These are phyloP conservation scores for Penicillium paxilli DNA, from an alignment of 495 filamentous ascomycete genomes.

Conservation along the genomic window DNA sequence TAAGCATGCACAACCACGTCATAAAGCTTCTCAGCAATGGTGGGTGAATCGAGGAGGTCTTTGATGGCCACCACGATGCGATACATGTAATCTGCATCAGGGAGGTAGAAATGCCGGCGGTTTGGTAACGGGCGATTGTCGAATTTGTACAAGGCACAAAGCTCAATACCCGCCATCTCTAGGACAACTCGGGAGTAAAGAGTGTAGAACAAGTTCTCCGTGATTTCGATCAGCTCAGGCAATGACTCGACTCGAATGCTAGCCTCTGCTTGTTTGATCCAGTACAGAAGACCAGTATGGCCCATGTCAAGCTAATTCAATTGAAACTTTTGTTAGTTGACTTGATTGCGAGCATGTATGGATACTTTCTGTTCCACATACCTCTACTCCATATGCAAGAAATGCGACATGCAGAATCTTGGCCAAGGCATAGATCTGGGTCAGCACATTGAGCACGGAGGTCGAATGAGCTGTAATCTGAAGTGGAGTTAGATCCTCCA, in stretches of 20 bases:
- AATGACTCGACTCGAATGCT: slow-evolving; percentile 25
- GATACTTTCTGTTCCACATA: slow-evolving; percentile 13
- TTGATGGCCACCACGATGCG: slow-evolving; percentile 35
- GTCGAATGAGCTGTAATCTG: slow-evolving; percentile 18
- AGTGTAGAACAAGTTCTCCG: slow-evolving; percentile 38
- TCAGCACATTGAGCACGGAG: slow-evolving; percentile 27
- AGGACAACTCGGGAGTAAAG: slow-evolving; percentile 37
- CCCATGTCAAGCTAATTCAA: slow-evolving; percentile 27
- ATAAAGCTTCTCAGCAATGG: slow-evolving; percentile 26
- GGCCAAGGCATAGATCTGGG: slow-evolving; percentile 35
- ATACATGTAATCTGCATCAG: slow-evolving; percentile 32
- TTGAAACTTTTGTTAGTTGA: not conserved
- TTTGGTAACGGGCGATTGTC: slow-evolving; percentile 12
- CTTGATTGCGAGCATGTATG: not conserved
- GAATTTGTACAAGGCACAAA: slow-evolving; percentile 30
- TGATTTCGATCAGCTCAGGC: slow-evolving; percentile 25
- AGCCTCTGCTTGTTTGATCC: slow-evolving; percentile 30
- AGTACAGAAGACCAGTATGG: slow-evolving; percentile 25
- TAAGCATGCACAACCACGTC: slow-evolving; percentile 22
- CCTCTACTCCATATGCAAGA: slow-evolving; percentile 35
- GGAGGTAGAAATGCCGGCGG: slow-evolving; percentile 21
- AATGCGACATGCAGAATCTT: slow-evolving; percentile 38
- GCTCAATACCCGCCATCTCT: slow-evolving; percentile 39
- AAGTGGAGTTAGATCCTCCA: slow-evolving; percentile 19
- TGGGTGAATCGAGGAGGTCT: slow-evolving; percentile 28